Evolutionary conservation across 768 basidiomycete species (phyloP), one percentile per base, ranked within the genome.

Genomic region (Chalciporus pseudorubinellus): DNA sequence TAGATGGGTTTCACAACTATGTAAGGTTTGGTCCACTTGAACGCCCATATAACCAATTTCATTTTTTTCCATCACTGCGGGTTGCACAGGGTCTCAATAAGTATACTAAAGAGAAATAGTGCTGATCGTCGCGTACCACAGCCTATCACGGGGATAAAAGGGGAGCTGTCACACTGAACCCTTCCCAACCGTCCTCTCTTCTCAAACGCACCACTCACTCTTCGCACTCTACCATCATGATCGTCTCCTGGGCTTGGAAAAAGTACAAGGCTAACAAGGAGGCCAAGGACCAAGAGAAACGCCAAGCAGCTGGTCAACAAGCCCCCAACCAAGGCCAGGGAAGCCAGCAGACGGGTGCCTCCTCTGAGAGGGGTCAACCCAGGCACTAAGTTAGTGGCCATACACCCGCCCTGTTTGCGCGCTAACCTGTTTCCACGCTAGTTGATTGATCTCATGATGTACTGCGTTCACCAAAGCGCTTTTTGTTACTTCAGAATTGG

Each of bases 251-350:
- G 46, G 55, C 34, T 22, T 65, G 56, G 45, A 57, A 66, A 24
- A 66, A 63, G 55, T 65, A 68, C 61, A 63, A 63, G 45, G 52
- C 48, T 16, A 65, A 55, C 39, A 64, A 56, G 42, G 48, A 49
- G 21, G 56, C 51, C 43, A 59, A 57, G 48, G 55, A 57, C 40
- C 55, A 57, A 39, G 31, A 56, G 45, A 55, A 55, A 44, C 48
- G 16, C 10, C 46, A 42, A 3, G 52, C 52, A 1, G 31, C 52
- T 39, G 52, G 50, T 33, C 26, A 36, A n/a, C 26, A 54, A 0
- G 11, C 29, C 16, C 4, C 38, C 0, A 39, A 47, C 6, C 26
- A 33, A 26, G 22, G 26, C n/a, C 46, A 53, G 19, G 28, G 31
- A n/a, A 34, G 18, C 6, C 13, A 47, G 22, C 46, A 38, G 24